Evolutionary conservation across 1,284 basidiomycete species (phyloP), one percentile per base, ranked within the genome.

Genomic region (Mycosarcoma mackinlayi): DNA sequence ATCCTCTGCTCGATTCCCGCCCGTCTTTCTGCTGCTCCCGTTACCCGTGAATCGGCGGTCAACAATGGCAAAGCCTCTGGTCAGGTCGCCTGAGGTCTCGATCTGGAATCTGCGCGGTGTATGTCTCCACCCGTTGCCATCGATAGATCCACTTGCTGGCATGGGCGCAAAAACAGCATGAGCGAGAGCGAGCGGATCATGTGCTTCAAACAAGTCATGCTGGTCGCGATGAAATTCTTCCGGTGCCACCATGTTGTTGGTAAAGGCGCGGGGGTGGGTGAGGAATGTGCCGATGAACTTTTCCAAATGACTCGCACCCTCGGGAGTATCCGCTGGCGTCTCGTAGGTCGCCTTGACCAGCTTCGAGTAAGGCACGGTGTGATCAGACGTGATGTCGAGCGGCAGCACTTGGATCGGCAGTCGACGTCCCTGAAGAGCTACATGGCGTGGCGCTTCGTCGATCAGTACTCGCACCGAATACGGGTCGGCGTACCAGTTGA

Each of bases 401-500:
- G 77, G 60, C n/a, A 80, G 50, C 4, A 81, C 55, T 19, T 76
- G 61, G 37, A 81, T 64, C 0, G 78, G 77, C 30, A 80, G 44
- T 24, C 61, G 28, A 5, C 40, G 35, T 1, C 64, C 62, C 14
- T 38, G 31, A 9, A 73, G 34, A 0, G 51, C 62, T 16, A 57
- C 24, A 25, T 73, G 56, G 6, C 49, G 45, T 1, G 75, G 72
- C 1, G 64, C 58, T 30, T 72, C 63, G 28, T 80, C 78, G 25
- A 81, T 56, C 13, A 81, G 70, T 9, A 76, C 63, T 28, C 59
- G 60, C 9, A 91, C 92, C 1, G 94, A 92, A 77, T 87, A 92
- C 2, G 94, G 93, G 78, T 97, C 94, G 3, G 94, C 93, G 72
- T 91, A 96, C 79, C 91, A 93, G 84, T 97, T 97, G 87, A 86